phyloP scores from a whole-genome alignment of 257 asterid species.

The Cruciata laevipes region DNA sequence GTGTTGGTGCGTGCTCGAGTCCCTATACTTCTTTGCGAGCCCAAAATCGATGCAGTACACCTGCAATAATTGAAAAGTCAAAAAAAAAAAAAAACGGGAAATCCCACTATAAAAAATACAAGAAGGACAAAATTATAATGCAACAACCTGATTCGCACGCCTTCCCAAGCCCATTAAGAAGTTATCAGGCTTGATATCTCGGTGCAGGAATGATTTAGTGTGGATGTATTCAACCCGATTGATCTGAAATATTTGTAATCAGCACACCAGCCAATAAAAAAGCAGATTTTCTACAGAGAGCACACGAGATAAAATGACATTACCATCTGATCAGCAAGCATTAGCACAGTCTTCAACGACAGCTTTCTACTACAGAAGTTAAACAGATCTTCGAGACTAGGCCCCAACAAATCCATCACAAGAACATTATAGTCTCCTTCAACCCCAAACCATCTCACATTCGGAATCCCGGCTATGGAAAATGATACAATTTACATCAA shows the following conservation, averaged over 20 bases:
- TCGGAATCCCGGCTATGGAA: conserved; percentile 71
- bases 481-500: conserved; percentile 10
- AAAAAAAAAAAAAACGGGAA: conserved; percentile 12
- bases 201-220: conserved; percentile 70
- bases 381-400: conserved; percentile 88
- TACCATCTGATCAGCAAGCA: conserved; percentile 95
- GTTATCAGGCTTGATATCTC: conserved; percentile 84
- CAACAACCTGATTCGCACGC: conserved; percentile 74
- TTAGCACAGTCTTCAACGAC: conserved; percentile 82
- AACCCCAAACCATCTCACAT: conserved; percentile 79
- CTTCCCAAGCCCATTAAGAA: conserved; percentile 87
- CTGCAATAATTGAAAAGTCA: conserved; percentile 27
- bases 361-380: conserved; percentile 82
- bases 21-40: conserved; percentile 82
- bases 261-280: neutral
- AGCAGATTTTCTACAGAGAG: conserved; percentile 4
- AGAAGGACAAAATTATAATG: conserved; percentile 3
- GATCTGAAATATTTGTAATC: conserved; percentile 36
- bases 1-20: conserved; percentile 72
- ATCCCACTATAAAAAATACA: conserved; percentile 7
- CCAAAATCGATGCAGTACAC: conserved; percentile 85
- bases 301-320: conserved; percentile 7
- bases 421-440: conserved; percentile 93
- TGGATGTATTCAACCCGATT: conserved; percentile 70
- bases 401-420: conserved; percentile 87